Evolutionary conservation across 352 stramenopile genomes (phyloP), one percentile per base, ranked within the genome.

Genomic region (Globisporangium paddicum): DNA sequence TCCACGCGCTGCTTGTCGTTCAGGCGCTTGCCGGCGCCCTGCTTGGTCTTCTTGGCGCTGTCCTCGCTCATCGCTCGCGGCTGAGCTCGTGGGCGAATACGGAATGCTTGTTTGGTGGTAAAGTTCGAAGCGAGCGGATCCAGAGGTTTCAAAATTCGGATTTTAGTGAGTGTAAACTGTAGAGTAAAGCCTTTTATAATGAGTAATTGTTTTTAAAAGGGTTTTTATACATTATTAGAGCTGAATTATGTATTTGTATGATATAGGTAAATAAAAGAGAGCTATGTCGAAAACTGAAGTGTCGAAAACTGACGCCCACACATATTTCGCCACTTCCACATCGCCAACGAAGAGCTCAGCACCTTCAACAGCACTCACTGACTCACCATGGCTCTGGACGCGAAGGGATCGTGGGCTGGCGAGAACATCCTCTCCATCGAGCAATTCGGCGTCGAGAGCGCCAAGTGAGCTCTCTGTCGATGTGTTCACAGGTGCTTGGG

Each of bases 1-100:
- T 92, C 79, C 35, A 92, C 74, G 62, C 82, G 82, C 76, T 92
- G 76, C 46, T 85, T 84, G 66, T 92, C 82, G 62, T 87, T 90
- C 56, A 92, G 68, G 10, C 82, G 82, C 69, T 89, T 90, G 50
- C 79, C 82, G 37, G 71, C 69, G 18, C 81, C 81, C 53, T 90
- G 75, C 58, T 86, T 86, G 26, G 66, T 69, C 63, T 87, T 89
- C 73, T 86, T 87, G 45, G 64, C 60, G 60, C 67, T 74, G 45
- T 67, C 61, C 18, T 76, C 69, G 47, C 67, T 66, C 54, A 69
- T 69, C n/a, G 38, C 26, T 46, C n/a, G n/a, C n/a, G n/a, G 50
- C 34, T 18, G 6, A n/a, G 9, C 13, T 41, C 5, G 5, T 41
- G 2, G 10, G 37, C 37, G 18, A 18, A 9, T 42, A 5, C 5